Evolutionary conservation across 2,329 filamentous ascomycete species (phyloP).

Genomic region (Aspergillus candidus): DNA sequence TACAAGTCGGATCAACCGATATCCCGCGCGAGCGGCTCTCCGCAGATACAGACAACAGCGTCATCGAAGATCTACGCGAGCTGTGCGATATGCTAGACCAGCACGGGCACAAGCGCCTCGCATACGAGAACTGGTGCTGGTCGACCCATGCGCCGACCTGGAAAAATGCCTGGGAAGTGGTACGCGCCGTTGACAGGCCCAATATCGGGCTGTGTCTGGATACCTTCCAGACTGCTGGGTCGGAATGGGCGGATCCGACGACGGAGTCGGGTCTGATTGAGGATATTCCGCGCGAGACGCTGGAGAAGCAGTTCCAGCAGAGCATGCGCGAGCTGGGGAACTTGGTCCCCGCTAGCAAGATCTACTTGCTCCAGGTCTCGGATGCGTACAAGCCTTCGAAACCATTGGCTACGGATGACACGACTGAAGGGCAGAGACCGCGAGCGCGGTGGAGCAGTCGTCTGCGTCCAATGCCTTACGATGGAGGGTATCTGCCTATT

Average conservation of each 20-base stretch:
- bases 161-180: constrained; percentile 65
- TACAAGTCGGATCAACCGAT: constrained; percentile 61
- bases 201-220: constrained; percentile 73
- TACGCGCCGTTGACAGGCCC: constrained; percentile 53
- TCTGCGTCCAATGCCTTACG: constrained; percentile 62
- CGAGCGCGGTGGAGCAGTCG: constrained; percentile 66
- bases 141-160: constrained; percentile 63
- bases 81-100: constrained; percentile 57
- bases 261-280: constrained; percentile 56
- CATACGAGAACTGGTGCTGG: constrained; percentile 83
- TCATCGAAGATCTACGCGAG: constrained; percentile 53
- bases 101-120: constrained; percentile 52
- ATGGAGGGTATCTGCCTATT: constrained; percentile 65
- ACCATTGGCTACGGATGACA: constrained; percentile 47
- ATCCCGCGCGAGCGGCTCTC: constrained; percentile 50
- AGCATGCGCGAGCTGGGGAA: constrained; percentile 53
- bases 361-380: constrained; percentile 67
- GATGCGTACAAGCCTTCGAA: constrained; percentile 62
- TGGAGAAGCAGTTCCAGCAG: constrained; percentile 47
- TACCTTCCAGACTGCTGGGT: constrained; percentile 68
- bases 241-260: constrained; percentile 67
- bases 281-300: constrained; percentile 37
- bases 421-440: constrained; percentile 52
- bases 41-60: constrained; percentile 46
- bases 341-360: constrained; percentile 61